Base-by-base conservation (phyloP, 108 stramenopile species). In the Conticribra weissflogii region DNA sequence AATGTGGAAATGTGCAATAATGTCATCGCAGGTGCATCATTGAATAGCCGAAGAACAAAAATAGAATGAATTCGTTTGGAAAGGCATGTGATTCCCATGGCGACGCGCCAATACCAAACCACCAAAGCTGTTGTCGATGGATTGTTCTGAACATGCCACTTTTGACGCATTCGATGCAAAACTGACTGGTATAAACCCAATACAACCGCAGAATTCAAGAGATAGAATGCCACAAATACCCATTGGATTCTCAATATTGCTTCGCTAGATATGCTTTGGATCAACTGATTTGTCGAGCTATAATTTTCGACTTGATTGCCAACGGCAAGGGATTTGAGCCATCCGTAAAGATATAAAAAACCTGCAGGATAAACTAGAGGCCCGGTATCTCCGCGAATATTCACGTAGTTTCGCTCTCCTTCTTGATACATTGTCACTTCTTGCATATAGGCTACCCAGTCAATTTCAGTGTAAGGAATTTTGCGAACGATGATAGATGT, bases 381-480 rank as follows among this genome's bases (percentile, higher is more conserved):
- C 1, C 98, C 98, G 4, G 97, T 98, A 44, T 77, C 86, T 31
- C 98, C 98, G 22, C 85, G 67, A 27, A 99, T 86, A 31, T 95
- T 83, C 15, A 66, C 66, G 79, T 99, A 99, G 72, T 99, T 83
- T 3, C 81, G 71, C 57, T 98, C 95, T 19, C 97, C 97, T 25
- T 83, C 78, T 49, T 86, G 79, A 25, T 85, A 86, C 21, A 83
- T 85, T n/a, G 59, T 59, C 31, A 98, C 97, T 81, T 99, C 96
- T 83, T 98, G 87, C 97, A 99, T 98, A 85, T 99, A 99, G 5
- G 98, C 97, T 28, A 77, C 59, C 96, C 96, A 99, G 74, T 99
- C 98, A 67, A 99, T 99, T 81, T 99, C 98, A 7, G 98, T 99
- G 83, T 99, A 97, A 22, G 92, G 81, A 4, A 97, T 89, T 24